Evolutionary conservation across 108 stramenopile species (phyloP).

Genomic region (Pseudonitzschia multistriata): DNA sequence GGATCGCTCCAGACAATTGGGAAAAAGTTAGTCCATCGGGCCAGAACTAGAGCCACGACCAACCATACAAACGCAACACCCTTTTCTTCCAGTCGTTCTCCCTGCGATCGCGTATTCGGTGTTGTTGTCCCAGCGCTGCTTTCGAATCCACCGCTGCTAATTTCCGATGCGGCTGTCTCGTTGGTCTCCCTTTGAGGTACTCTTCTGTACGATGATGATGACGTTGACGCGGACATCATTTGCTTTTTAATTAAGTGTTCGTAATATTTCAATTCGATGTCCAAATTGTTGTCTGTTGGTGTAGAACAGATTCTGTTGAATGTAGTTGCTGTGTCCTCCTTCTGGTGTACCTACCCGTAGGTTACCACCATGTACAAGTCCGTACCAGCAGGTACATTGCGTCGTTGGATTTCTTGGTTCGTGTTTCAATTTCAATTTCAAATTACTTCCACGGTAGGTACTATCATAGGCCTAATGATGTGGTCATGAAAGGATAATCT

Average conservation of each 20-base stretch:
- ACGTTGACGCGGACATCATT: conserved; percentile 4
- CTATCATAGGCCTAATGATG: too few species aligned
- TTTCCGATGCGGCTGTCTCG: background rate
- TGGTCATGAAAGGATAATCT: too few species aligned
- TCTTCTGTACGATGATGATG: conserved; percentile 21
- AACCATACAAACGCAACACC: conserved; percentile 65
- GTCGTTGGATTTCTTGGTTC: too few species aligned
- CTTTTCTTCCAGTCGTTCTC: conserved; percentile 26
- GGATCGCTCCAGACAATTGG: conserved; percentile 38
- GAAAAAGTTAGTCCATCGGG: conserved; percentile 49
- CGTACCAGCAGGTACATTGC: too few species aligned
- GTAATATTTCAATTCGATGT: background rate
- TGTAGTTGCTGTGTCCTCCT: too few species aligned
- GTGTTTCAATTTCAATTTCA: too few species aligned
- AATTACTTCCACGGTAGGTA: too few species aligned
- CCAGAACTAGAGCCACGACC: conserved; percentile 44
- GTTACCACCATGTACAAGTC: too few species aligned
- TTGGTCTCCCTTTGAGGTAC: conserved; percentile 10
- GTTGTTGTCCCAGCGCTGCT: background rate
- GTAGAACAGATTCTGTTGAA: too few species aligned
- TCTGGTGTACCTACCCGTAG: too few species aligned
- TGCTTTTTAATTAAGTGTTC: background rate
- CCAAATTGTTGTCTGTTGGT: background rate
- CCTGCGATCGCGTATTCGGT: conserved; percentile 13
- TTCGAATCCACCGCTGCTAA: background rate